Percentiles rank a stretch among this genome's conserved stretches.
Conservation (phyloP, 1,284 basidiomycete species). For the Puccinia polysora region DNA sequence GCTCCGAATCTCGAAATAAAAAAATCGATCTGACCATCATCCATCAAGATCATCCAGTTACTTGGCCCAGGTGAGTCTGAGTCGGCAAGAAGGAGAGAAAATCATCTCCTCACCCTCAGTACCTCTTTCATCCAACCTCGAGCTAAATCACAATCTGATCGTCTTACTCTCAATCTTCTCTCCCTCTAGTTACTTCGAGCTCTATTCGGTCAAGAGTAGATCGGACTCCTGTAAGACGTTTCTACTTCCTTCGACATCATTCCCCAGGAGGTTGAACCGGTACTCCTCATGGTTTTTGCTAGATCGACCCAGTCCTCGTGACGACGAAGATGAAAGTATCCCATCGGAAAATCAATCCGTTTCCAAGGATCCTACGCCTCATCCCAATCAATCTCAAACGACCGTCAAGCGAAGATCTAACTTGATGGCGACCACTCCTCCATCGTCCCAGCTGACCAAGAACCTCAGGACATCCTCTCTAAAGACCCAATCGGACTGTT, state of each 20-base stretch:
- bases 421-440: too few relatives aligned
- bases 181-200: neutral
- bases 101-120: too few relatives aligned
- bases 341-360: too few relatives aligned
- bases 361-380: too few relatives aligned
- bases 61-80: slow-evolving; percentile 19
- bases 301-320: neutral
- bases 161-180: neutral
- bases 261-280: neutral
- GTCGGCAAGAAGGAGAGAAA: too few relatives aligned
- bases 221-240: neutral
- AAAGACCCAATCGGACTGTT: too few relatives aligned
- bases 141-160: neutral
- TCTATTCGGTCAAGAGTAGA: neutral
- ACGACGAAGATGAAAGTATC: too few relatives aligned
- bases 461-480: too few relatives aligned
- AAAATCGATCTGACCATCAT: slow-evolving; percentile 20
- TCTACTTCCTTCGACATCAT: neutral
- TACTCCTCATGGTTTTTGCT: neutral
- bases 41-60: slow-evolving; percentile 17
- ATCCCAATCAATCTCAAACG: too few relatives aligned
- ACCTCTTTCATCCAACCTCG: too few relatives aligned
- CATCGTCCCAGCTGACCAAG: too few relatives aligned
- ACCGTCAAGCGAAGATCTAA: too few relatives aligned
- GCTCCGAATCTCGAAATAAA: slow-evolving; percentile 9